phyloP scores from a whole-genome alignment of 2,329 filamentous ascomycete species.

The Penicillium sp. region DNA sequence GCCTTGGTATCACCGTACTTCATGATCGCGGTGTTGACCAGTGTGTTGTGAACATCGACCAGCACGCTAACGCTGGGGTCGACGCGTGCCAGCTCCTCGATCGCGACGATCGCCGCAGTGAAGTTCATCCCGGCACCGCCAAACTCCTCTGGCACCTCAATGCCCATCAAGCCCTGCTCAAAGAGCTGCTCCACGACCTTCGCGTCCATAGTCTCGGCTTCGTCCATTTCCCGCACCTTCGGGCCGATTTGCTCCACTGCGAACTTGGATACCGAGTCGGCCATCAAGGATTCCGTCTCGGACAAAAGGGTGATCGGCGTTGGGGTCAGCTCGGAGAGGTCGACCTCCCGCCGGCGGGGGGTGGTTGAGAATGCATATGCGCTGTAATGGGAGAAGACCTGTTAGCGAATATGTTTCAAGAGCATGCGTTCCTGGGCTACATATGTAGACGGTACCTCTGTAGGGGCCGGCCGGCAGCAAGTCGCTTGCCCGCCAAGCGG shows the following conservation, averaged over 20 bases:
- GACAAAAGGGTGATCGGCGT: constrained; percentile 92
- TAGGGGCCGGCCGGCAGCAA: constrained; percentile 37
- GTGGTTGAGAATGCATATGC: constrained; percentile 61
- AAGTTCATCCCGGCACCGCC: constrained; percentile 99
- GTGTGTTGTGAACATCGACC: constrained; percentile 96
- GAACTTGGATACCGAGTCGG: constrained; percentile 86
- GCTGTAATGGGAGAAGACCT: constrained; percentile 22
- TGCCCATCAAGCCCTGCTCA: constrained; percentile 94
- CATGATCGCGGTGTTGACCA: constrained; percentile 89
- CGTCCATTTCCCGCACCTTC: constrained; percentile 95
- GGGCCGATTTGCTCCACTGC: constrained; percentile 84
- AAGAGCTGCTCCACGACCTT: constrained; percentile 86
- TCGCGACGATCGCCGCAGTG: constrained; percentile 89
- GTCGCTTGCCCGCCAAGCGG: constrained; percentile 39
- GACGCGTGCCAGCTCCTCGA: constrained; percentile 91
- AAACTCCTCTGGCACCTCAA: constrained; percentile 96
- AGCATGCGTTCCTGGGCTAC: background rate
- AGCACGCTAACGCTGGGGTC: constrained; percentile 94
- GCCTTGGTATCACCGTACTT: constrained; percentile 75
- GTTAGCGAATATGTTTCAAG: background rate
- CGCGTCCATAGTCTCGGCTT: constrained; percentile 91
- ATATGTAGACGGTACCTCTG: constrained; percentile 42
- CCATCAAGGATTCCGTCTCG: constrained; percentile 85
- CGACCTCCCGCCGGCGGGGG: constrained; percentile 51
- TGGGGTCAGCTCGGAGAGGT: constrained; percentile 75